Percentiles rank a stretch among this genome's conserved stretches.
Evolutionary conservation across 305 asterid species (phyloP).

Genomic region (Stenogyne calaminthoides): DNA sequence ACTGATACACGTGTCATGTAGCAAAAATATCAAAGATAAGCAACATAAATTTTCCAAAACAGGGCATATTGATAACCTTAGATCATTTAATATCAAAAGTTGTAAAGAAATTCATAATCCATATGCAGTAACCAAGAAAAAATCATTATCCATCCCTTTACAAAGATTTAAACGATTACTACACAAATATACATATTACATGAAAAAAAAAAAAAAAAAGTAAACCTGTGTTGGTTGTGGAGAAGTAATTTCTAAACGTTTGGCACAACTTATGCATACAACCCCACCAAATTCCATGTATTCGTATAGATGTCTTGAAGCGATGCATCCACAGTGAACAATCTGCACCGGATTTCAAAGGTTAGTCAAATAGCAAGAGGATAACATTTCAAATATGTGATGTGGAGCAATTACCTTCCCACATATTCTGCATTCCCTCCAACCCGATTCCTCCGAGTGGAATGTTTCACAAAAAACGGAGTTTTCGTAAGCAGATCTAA

Average conservation of each 20-base stretch:
- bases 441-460: conserved; percentile 81
- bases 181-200: background rate
- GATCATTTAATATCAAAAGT: background rate
- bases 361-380: conserved; percentile 19
- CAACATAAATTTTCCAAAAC: background rate
- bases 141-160: conserved; percentile 9
- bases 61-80: background rate
- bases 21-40: background rate
- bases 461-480: conserved; percentile 71
- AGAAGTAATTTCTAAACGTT: conserved; percentile 54
- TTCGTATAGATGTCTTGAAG: conserved; percentile 72
- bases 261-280: conserved; percentile 67
- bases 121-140: background rate
- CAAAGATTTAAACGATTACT: background rate
- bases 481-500: conserved; percentile 76
- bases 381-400: background rate
- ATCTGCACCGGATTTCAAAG: conserved; percentile 47
- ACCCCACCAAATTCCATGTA: conserved; percentile 90
- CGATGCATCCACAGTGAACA: conserved; percentile 90
- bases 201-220: background rate
- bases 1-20: background rate
- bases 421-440: conserved; percentile 90
- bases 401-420: conserved; percentile 56
- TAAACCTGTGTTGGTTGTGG: conserved; percentile 57
- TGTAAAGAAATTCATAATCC: conserved; percentile 5